Conservation (phyloP, 225 moss, liverwort and hornwort species). For the Takakia lepidozioides region DNA sequence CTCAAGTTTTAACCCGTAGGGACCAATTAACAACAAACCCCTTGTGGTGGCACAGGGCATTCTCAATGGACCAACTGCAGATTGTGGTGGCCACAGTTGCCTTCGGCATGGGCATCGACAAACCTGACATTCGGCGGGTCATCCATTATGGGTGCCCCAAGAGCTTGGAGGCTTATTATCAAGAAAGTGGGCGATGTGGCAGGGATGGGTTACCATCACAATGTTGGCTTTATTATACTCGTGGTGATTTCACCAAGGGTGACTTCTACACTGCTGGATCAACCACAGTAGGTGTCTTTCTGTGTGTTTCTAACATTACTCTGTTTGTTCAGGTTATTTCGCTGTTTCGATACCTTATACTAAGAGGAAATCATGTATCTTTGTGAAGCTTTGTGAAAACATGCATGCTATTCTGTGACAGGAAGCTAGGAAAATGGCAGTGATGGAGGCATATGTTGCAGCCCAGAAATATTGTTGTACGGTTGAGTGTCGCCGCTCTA, state of each 20-base stretch:
- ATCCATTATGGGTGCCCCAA: slow-evolving; percentile 96
- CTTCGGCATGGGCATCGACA: slow-evolving; percentile 97
- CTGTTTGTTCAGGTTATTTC: too few relatives aligned
- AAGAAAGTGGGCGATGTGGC: slow-evolving; percentile 91
- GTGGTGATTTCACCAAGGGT: slow-evolving; percentile 73
- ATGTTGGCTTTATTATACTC: slow-evolving; percentile 79
- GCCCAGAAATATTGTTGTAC: slow-evolving; percentile 81
- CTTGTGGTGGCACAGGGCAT: slow-evolving; percentile 53
- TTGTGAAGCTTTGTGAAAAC: too few relatives aligned
- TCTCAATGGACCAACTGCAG: slow-evolving; percentile 70
- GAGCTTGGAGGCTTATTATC: slow-evolving; percentile 92
- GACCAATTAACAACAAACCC: too few relatives aligned
- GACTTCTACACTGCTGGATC: slow-evolving; percentile 62
- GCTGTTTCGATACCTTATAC: too few relatives aligned
- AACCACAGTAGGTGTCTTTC: slow-evolving; percentile 28
- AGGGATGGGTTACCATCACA: slow-evolving; percentile 82
- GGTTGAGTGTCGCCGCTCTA: slow-evolving; percentile 63
- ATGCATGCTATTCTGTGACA: too few relatives aligned
- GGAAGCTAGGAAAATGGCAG: slow-evolving; percentile 46
- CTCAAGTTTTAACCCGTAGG: too few relatives aligned
- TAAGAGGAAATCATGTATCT: too few relatives aligned
- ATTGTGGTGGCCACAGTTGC: slow-evolving; percentile 93
- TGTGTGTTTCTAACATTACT: neutral
- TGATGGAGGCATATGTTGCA: slow-evolving; percentile 68
- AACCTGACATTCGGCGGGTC: slow-evolving; percentile 88